phyloP scores from a whole-genome alignment of 768 basidiomycete genomes.

The Auricularia heimuer region DNA sequence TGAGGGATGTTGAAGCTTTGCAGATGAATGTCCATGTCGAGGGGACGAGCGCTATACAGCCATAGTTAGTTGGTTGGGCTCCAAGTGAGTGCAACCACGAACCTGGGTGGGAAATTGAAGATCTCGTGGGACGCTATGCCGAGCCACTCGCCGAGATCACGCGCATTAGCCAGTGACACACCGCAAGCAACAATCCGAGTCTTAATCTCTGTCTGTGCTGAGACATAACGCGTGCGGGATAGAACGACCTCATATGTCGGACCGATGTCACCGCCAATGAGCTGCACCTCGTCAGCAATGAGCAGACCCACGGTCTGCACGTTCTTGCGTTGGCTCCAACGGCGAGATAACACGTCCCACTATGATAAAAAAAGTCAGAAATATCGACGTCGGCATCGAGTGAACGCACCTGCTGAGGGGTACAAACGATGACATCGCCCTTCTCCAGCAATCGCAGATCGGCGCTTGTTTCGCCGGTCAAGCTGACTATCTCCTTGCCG shows the following conservation, averaged over 20 bases:
- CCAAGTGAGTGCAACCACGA: slow-evolving; percentile 10
- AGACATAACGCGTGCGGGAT: slow-evolving; percentile 93
- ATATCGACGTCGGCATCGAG: background rate
- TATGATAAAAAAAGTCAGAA: slow-evolving; percentile 20
- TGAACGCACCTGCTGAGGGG: slow-evolving; percentile 71
- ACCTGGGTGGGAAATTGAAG: slow-evolving; percentile 97
- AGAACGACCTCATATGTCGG: slow-evolving; percentile 95
- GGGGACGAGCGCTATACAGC: slow-evolving; percentile 68
- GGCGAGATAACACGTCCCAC: slow-evolving; percentile 92
- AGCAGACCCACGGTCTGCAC: slow-evolving; percentile 87
- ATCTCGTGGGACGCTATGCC: slow-evolving; percentile 87
- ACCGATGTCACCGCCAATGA: slow-evolving; percentile 89
- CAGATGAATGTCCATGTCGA: slow-evolving; percentile 95
- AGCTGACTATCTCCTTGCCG: slow-evolving; percentile 85
- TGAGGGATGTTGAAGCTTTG: slow-evolving; percentile 96
- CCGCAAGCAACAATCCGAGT: slow-evolving; percentile 93
- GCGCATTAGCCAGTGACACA: slow-evolving; percentile 90
- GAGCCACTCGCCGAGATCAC: slow-evolving; percentile 97
- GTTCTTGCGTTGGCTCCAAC: slow-evolving; percentile 96
- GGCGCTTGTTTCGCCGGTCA: slow-evolving; percentile 90
- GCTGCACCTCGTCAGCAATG: slow-evolving; percentile 92
- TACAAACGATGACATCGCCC: slow-evolving; percentile 89
- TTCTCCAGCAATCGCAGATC: slow-evolving; percentile 85
- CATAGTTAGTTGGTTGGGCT: background rate
- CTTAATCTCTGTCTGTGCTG: slow-evolving; percentile 84